These are phyloP conservation scores for Pascua guehoae DNA, from an alignment of 1,284 basidiomycete genomes.

Conservation along the genomic window DNA sequence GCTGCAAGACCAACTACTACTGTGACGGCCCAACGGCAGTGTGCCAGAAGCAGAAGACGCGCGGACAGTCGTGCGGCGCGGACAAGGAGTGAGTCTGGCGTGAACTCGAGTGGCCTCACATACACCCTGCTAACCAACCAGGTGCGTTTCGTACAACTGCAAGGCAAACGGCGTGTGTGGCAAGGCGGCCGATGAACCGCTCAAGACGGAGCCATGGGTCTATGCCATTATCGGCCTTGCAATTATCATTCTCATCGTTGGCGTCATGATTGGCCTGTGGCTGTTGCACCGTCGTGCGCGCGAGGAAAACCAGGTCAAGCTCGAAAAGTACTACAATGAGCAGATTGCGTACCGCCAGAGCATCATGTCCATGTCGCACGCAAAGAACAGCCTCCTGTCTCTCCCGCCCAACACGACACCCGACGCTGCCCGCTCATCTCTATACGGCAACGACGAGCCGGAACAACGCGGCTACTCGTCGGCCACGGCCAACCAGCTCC, in stretches of 20 bases:
- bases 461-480: constrained; percentile 16
- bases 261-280: constrained; percentile 64
- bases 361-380: constrained; percentile 49
- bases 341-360: constrained; percentile 51
- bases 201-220: constrained; percentile 63
- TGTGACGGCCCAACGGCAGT: constrained; percentile 64
- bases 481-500: constrained; percentile 14
- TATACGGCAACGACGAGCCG: constrained; percentile 22
- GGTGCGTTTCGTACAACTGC: constrained; percentile 68
- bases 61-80: constrained; percentile 62
- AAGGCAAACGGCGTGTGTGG: constrained; percentile 60
- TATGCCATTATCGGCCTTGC: constrained; percentile 69
- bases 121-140: too few relatives aligned
- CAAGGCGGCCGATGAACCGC: constrained; percentile 59
- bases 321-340: constrained; percentile 81
- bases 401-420: constrained; percentile 26
- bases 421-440: constrained; percentile 24
- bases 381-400: constrained; percentile 43
- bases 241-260: constrained; percentile 71
- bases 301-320: constrained; percentile 70
- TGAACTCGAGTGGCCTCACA: too few relatives aligned
- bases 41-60: constrained; percentile 57
- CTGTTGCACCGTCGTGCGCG: constrained; percentile 67
- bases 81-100: constrained; percentile 65
- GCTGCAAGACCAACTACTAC: constrained; percentile 58